These are phyloP conservation scores for Garcia nutans DNA, from an alignment of 345 rosid genomes.

Conservation along the genomic window DNA sequence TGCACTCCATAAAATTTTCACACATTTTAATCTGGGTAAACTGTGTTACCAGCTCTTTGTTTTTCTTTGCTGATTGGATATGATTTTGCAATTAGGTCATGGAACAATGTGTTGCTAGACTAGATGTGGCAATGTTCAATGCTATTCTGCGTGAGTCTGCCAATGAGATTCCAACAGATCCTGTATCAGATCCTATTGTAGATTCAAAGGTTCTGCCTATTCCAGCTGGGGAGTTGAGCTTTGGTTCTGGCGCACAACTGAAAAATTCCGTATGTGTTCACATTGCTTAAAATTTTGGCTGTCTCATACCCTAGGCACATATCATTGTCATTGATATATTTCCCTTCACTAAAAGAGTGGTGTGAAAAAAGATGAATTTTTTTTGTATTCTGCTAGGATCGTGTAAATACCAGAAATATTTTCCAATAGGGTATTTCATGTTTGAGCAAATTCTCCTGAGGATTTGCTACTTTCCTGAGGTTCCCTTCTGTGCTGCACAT, in stretches of 20 bases:
- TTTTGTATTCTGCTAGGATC: not conserved
- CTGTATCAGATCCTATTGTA: constrained; percentile 84
- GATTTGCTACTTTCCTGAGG: not conserved
- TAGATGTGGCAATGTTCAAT: constrained; percentile 97
- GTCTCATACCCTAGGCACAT: not conserved
- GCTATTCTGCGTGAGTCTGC: constrained; percentile 93
- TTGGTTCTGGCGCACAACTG: constrained; percentile 96
- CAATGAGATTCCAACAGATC: constrained; percentile 92
- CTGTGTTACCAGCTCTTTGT: constrained; percentile 7
- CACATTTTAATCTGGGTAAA: not conserved
- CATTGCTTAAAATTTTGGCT: not conserved
- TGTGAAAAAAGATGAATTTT: not conserved
- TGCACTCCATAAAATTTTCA: not conserved
- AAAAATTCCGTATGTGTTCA: constrained; percentile 67
- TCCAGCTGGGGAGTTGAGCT: constrained; percentile 93
- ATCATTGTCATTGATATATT: not conserved
- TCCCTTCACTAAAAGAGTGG: not conserved
- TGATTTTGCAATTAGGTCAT: constrained; percentile 54
- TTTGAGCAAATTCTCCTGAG: not conserved
- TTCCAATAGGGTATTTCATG: not conserved
- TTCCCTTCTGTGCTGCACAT: not conserved
- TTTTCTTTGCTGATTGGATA: constrained; percentile 8
- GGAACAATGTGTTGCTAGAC: constrained; percentile 74
- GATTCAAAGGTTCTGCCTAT: constrained; percentile 90
- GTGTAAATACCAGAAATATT: not conserved